A percentile compares a stretch with the other conserved stretches of the same genome.
Evolutionary conservation across 2,329 filamentous ascomycete genomes (phyloP).

Genomic region (Colletotrichum orbiculare): DNA sequence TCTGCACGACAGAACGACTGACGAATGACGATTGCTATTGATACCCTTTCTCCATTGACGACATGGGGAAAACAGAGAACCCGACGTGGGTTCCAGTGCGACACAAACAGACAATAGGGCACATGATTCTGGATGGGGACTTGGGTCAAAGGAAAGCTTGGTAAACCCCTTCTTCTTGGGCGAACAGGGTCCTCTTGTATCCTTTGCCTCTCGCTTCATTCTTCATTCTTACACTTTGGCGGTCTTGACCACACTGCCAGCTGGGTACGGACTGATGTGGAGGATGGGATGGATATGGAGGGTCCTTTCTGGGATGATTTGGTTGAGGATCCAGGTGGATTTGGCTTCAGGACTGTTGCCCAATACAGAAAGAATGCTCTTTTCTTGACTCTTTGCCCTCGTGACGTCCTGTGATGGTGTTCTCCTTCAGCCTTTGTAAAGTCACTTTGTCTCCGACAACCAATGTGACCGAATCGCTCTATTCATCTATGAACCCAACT

Average conservation of each 20-base stretch:
- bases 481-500: slow-evolving; percentile 16
- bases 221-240: slow-evolving; percentile 8
- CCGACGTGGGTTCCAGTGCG: not conserved
- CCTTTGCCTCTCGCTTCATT: not conserved
- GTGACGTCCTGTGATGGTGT: not conserved
- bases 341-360: slow-evolving; percentile 17
- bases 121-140: not conserved
- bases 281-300: slow-evolving; percentile 7
- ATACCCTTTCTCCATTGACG: too few relatives aligned
- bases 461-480: slow-evolving; percentile 1
- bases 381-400: not conserved
- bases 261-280: not conserved
- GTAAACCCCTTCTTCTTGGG: slow-evolving; percentile 7
- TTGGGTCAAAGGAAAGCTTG: slow-evolving; percentile 15
- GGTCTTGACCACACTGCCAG: not conserved
- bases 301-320: slow-evolving; percentile 1
- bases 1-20: too few relatives aligned
- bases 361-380: slow-evolving; percentile 8
- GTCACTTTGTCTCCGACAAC: not conserved
- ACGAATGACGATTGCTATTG: not conserved
- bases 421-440: not conserved
- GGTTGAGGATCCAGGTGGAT: slow-evolving; percentile 19
- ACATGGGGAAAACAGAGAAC: too few relatives aligned
- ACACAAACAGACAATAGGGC: not conserved
- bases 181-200: not conserved